Percentiles rank a stretch among this genome's conserved stretches.
Evolutionary conservation across 805 yeast species (phyloP).

Genomic region (Candida pini): DNA sequence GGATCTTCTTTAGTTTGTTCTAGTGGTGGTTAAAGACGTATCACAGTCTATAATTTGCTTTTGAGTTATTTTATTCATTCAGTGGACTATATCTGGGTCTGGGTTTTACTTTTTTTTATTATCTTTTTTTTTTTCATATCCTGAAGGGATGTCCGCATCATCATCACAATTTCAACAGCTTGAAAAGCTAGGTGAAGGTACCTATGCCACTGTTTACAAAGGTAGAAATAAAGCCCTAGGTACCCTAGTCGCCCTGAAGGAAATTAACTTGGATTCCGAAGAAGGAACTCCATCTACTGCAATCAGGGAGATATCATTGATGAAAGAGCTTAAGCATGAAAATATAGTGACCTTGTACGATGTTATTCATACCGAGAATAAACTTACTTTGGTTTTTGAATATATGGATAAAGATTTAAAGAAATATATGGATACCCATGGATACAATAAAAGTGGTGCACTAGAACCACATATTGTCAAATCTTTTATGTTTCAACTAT

Average conservation of each 20-base stretch:
- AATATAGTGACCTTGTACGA: slow-evolving; percentile 90
- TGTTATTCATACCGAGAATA: slow-evolving; percentile 95
- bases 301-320: slow-evolving; percentile 88
- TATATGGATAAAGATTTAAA: slow-evolving; percentile 90
- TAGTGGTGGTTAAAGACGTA: too few species aligned
- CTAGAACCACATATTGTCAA: slow-evolving; percentile 69
- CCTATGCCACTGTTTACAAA: slow-evolving; percentile 98
- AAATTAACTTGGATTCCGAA: slow-evolving; percentile 89
- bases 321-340: slow-evolving; percentile 92
- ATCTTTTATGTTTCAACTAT: slow-evolving; percentile 89
- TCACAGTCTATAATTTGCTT: too few species aligned
- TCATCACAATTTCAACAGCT: slow-evolving; percentile 44
- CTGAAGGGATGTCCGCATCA: slow-evolving; percentile 27
- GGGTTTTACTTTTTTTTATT: too few species aligned
- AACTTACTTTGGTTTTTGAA: slow-evolving; percentile 89
- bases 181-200: slow-evolving; percentile 89
- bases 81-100: too few species aligned
- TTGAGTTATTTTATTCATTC: too few species aligned
- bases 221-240: slow-evolving; percentile 84
- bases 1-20: too few species aligned
- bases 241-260: slow-evolving; percentile 89
- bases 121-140: too few species aligned
- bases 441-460: slow-evolving; percentile 53
- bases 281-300: slow-evolving; percentile 99
- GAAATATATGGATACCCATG: slow-evolving; percentile 88